A percentile compares a stretch with the other conserved stretches of the same genome.
Evolutionary conservation across 495 filamentous ascomycete genomes (phyloP).

Genomic region (Trichocladium antarcticum): DNA sequence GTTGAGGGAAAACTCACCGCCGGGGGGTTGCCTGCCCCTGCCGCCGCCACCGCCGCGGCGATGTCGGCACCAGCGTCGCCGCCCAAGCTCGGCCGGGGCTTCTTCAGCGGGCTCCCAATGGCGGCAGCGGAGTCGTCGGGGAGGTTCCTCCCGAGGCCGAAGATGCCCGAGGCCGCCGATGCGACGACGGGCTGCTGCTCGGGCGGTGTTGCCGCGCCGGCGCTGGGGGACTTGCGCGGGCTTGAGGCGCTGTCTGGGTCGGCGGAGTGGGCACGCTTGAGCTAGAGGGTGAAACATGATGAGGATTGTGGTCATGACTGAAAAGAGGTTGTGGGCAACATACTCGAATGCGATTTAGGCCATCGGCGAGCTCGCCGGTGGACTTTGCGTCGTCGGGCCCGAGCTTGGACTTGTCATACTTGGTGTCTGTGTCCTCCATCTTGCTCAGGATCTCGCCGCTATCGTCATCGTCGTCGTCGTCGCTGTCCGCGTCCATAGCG

Average conservation of each 20-base stretch:
- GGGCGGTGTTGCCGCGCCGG: conserved; percentile 29
- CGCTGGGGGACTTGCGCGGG: conserved; percentile 32
- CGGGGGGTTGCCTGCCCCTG: not conserved
- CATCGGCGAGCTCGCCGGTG: conserved; percentile 79
- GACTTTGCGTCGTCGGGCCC: conserved; percentile 66
- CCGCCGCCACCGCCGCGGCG: not conserved
- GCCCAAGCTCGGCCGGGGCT: conserved; percentile 59
- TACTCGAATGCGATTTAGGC: conserved; percentile 86
- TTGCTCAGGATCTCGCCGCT: conserved; percentile 50
- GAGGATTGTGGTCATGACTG: conserved; percentile 10
- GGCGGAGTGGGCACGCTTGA: conserved; percentile 89
- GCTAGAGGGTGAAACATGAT: conserved; percentile 38
- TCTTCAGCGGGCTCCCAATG: conserved; percentile 74
- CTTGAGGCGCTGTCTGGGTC: conserved; percentile 51
- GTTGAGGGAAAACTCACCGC: no score
- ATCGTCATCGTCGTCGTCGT: conserved; percentile 66
- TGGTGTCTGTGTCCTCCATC: conserved; percentile 63
- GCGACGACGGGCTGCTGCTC: conserved; percentile 2
- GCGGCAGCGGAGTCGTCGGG: conserved; percentile 37
- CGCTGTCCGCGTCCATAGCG: conserved; percentile 44
- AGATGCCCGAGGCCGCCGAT: conserved; percentile 25
- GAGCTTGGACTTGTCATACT: conserved; percentile 51
- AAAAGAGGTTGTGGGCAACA: conserved; percentile 21
- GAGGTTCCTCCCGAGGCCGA: conserved; percentile 24
- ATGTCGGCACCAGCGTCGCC: not conserved